Conservation (phyloP, 306 rosid species). For the Potentilla sterilis region DNA sequence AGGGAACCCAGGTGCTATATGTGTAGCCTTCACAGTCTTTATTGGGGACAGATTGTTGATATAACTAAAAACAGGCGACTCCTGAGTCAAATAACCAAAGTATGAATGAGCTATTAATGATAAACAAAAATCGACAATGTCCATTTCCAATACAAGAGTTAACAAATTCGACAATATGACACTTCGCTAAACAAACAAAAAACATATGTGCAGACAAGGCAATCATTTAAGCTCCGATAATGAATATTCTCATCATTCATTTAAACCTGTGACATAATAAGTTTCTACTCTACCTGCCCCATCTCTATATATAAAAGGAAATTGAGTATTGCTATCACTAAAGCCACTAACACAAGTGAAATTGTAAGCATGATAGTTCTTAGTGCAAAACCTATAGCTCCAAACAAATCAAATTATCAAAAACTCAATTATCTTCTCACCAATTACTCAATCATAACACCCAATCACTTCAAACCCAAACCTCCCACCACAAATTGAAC, state of each 20-base stretch:
- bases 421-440: not conserved
- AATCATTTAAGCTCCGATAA: not conserved
- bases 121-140: not conserved
- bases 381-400: too few species aligned
- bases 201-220: not conserved
- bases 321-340: not conserved
- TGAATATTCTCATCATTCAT: not conserved
- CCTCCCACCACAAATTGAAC: not conserved
- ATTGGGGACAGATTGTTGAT: constrained; percentile 48
- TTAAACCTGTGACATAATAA: not conserved
- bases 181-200: not conserved
- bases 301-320: not conserved
- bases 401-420: not conserved
- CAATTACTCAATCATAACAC: not conserved
- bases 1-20: constrained; percentile 29
- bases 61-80: constrained; percentile 43
- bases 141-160: not conserved
- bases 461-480: not conserved
- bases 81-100: constrained; percentile 40
- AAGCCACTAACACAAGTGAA: not conserved
- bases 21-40: constrained; percentile 35
- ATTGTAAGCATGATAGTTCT: too few species aligned
- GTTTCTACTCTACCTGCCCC: not conserved
- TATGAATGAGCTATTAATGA: not conserved
- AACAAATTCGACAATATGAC: not conserved